A percentile compares a stretch with the other conserved stretches of the same genome.
phyloP scores from a whole-genome alignment of 1,284 basidiomycete genomes.

The Termitomyces sp. region DNA sequence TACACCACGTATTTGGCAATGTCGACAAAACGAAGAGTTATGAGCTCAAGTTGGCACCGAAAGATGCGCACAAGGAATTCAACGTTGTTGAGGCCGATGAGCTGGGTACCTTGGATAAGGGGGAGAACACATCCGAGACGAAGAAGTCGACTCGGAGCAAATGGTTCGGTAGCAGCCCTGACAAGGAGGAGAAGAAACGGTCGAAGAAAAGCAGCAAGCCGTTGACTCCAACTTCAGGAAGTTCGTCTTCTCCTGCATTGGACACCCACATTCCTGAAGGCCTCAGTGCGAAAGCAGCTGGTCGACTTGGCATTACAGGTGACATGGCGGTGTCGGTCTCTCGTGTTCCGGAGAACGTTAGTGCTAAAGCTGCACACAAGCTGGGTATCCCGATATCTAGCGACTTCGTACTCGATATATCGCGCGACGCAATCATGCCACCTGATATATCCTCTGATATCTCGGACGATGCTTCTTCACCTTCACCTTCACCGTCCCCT shows the following conservation, averaged over 20 bases:
- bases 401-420: slow-evolving; percentile 1
- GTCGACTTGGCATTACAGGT: slow-evolving; percentile 33
- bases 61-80: slow-evolving; percentile 22
- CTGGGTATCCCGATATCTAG: slow-evolving; percentile 20
- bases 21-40: slow-evolving; percentile 36
- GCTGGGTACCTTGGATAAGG: slow-evolving; percentile 9
- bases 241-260: not conserved
- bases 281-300: slow-evolving; percentile 37
- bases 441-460: slow-evolving; percentile 5
- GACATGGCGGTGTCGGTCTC: slow-evolving; percentile 5
- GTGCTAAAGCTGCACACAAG: slow-evolving; percentile 21
- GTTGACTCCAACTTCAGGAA: slow-evolving; percentile 3
- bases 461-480: not conserved
- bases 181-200: slow-evolving; percentile 26
- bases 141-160: slow-evolving; percentile 21
- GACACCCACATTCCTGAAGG: slow-evolving; percentile 23
- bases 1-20: slow-evolving; percentile 48
- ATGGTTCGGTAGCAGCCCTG: slow-evolving; percentile 35
- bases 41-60: slow-evolving; percentile 53
- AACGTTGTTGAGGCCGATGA: not conserved
- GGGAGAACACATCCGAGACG: slow-evolving; percentile 21
- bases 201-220: slow-evolving; percentile 19
- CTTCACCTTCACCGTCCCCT: not conserved
- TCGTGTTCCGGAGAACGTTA: slow-evolving; percentile 16
- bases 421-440: not conserved